These are phyloP conservation scores for Russula foetens DNA, from an alignment of 768 basidiomycete genomes.

Conservation along the genomic window DNA sequence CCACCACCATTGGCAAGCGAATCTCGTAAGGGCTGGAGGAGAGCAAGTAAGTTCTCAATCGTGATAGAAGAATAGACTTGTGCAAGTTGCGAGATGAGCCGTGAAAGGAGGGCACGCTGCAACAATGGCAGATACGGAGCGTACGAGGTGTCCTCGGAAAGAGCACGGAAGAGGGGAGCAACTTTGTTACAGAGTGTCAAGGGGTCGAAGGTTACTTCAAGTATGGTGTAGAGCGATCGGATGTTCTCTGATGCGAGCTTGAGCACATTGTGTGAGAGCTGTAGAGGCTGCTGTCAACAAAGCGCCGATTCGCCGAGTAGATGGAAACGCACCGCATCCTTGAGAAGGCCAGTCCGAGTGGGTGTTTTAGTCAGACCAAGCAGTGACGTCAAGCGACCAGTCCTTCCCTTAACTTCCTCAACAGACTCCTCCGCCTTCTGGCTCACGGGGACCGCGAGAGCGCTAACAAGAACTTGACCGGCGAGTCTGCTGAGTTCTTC, in stretches of 20 bases:
- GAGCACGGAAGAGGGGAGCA: constrained; percentile 63
- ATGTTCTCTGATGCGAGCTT: constrained; percentile 67
- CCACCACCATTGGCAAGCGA: constrained; percentile 38
- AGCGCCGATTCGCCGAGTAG: background rate
- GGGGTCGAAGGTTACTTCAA: constrained; percentile 92
- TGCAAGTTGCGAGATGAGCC: constrained; percentile 83
- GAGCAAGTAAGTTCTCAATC: constrained; percentile 64
- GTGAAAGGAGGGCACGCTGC: constrained; percentile 84
- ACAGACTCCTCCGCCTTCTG: constrained; percentile 41
- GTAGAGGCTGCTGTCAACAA: constrained; percentile 10
- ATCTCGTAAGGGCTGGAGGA: constrained; percentile 68
- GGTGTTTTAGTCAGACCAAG: constrained; percentile 80
- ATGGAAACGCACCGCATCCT: constrained; percentile 63
- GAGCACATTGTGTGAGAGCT: constrained; percentile 80
- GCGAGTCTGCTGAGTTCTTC: constrained; percentile 77
- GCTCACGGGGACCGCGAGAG: constrained; percentile 88
- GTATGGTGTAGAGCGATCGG: constrained; percentile 74
- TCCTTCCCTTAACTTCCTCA: constrained; percentile 54
- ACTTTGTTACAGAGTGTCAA: constrained; percentile 73
- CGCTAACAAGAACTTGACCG: constrained; percentile 85
- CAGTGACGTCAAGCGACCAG: constrained; percentile 72
- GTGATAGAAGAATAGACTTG: constrained; percentile 88
- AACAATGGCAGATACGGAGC: constrained; percentile 83
- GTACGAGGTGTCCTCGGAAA: constrained; percentile 51
- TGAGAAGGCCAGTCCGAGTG: constrained; percentile 77